phyloP scores from a whole-genome alignment of 306 rosid genomes.

The Prosopis cineraria region DNA sequence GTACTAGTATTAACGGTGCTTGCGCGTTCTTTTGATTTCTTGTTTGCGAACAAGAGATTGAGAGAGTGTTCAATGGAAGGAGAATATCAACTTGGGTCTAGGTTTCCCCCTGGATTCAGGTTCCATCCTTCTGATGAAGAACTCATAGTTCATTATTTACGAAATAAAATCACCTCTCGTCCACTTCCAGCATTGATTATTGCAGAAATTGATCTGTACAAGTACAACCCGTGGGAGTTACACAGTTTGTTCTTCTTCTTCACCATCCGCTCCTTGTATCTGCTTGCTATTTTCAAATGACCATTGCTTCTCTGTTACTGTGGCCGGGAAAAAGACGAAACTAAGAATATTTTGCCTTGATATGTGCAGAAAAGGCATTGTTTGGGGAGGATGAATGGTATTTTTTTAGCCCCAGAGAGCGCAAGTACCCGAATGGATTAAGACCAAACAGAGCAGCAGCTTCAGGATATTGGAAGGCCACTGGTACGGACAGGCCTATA shows the following conservation, averaged over 20 bases:
- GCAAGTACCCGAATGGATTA: slow-evolving; percentile 67
- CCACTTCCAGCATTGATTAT: slow-evolving; percentile 74
- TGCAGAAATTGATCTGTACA: slow-evolving; percentile 67
- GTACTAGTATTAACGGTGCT: slow-evolving; percentile 43
- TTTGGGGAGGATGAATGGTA: slow-evolving; percentile 82
- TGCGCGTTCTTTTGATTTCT: slow-evolving; percentile 38
- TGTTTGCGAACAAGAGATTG: slow-evolving; percentile 34
- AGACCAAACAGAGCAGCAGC: slow-evolving; percentile 78
- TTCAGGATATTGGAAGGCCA: slow-evolving; percentile 78
- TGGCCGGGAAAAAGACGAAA: neutral
- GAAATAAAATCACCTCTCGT: slow-evolving; percentile 54
- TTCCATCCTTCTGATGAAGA: slow-evolving; percentile 90
- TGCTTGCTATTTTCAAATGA: neutral
- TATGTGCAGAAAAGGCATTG: slow-evolving; percentile 63
- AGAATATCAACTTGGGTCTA: slow-evolving; percentile 25
- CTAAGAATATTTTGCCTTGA: neutral
- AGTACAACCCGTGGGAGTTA: slow-evolving; percentile 82
- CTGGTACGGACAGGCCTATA: slow-evolving; percentile 71
- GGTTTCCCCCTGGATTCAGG: slow-evolving; percentile 79
- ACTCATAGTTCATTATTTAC: slow-evolving; percentile 77
- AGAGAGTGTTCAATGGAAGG: slow-evolving; percentile 47
- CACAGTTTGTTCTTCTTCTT: slow-evolving; percentile 58
- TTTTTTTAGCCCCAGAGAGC: slow-evolving; percentile 71
- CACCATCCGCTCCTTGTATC: slow-evolving; percentile 30
- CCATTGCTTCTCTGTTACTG: slow-evolving; percentile 8